phyloP scores from a whole-genome alignment of 1,139 yeast genomes.

The Kodamaea sp. region DNA sequence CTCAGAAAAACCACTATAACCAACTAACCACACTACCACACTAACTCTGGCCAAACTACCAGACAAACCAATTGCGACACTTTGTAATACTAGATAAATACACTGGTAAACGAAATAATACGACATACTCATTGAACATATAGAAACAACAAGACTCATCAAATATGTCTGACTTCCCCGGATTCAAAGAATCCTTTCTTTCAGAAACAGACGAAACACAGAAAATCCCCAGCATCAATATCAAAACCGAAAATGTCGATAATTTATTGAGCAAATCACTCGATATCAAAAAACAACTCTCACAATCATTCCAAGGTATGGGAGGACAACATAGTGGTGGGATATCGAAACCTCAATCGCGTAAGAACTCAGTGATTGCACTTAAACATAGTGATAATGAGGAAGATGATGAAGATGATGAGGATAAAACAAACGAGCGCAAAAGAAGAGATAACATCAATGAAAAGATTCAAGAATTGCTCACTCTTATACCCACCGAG shows the following conservation, averaged over 20 bases:
- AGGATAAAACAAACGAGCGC: constrained; percentile 48
- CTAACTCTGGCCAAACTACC: not conserved
- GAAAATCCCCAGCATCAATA: constrained; percentile 27
- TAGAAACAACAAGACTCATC: not conserved
- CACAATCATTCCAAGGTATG: constrained; percentile 36
- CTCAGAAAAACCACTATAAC: not conserved
- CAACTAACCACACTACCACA: not conserved
- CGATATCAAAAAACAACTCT: constrained; percentile 41
- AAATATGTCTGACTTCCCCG: constrained; percentile 22
- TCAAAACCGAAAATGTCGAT: constrained; percentile 30
- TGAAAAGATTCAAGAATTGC: constrained; percentile 80
- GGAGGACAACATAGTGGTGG: constrained; percentile 29
- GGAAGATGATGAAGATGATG: constrained; percentile 30
- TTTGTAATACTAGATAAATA: not conserved
- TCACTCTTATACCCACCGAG: constrained; percentile 63
- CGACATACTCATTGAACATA: not conserved
- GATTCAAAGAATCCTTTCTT: constrained; percentile 22
- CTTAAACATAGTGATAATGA: constrained; percentile 29
- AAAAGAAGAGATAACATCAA: constrained; percentile 85
- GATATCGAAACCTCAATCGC: constrained; percentile 39
- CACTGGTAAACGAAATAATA: not conserved
- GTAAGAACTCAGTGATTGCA: constrained; percentile 35
- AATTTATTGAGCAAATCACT: constrained; percentile 29
- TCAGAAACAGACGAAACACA: constrained; percentile 19
- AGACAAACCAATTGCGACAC: too few relatives aligned